Percentiles rank a stretch among this genome's conserved stretches.
Conservation (phyloP, 768 basidiomycete genomes). For the Hypholoma sublateritium region DNA sequence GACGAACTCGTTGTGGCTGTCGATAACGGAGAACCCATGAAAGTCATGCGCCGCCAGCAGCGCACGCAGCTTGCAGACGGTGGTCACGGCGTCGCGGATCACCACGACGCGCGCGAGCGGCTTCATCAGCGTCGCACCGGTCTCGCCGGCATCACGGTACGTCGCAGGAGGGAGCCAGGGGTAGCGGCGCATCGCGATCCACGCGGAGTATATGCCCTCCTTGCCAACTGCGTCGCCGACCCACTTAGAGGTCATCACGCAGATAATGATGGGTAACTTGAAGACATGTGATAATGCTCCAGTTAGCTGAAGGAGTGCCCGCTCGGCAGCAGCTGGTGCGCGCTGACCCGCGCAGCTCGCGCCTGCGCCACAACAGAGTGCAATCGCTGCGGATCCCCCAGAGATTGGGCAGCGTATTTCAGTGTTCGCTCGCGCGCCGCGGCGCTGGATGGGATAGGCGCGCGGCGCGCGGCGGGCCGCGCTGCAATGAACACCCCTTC, state of each 20-base stretch:
- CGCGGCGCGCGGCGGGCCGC: no score
- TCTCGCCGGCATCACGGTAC: slow-evolving; percentile 65
- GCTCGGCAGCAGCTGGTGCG: no score
- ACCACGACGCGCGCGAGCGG: slow-evolving; percentile 47
- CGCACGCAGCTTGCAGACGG: slow-evolving; percentile 50
- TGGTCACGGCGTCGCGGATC: slow-evolving; percentile 48
- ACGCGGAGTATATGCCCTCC: slow-evolving; percentile 69
- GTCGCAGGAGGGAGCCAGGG: slow-evolving; percentile 69
- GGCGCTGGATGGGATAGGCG: no score
- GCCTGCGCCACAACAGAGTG: no score
- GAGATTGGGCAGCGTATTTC: no score
- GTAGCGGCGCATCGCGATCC: slow-evolving; percentile 72
- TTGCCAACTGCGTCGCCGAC: slow-evolving; percentile 70
- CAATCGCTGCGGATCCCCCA: no score
- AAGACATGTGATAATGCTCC: slow-evolving; percentile 78
- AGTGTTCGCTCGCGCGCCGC: no score
- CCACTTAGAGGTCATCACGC: slow-evolving; percentile 77
- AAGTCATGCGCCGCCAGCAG: slow-evolving; percentile 46
- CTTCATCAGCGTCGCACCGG: slow-evolving; percentile 62
- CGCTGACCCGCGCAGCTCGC: no score
- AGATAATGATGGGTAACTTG: slow-evolving; percentile 82
- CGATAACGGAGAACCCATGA: slow-evolving; percentile 68
- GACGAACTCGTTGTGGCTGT: slow-evolving; percentile 44
- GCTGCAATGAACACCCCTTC: no score
- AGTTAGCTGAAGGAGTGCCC: slow-evolving; percentile 51